A percentile compares a stretch with the other conserved stretches of the same genome.
phyloP scores from a whole-genome alignment of 129 eudicot species.

The Silybum marianum region DNA sequence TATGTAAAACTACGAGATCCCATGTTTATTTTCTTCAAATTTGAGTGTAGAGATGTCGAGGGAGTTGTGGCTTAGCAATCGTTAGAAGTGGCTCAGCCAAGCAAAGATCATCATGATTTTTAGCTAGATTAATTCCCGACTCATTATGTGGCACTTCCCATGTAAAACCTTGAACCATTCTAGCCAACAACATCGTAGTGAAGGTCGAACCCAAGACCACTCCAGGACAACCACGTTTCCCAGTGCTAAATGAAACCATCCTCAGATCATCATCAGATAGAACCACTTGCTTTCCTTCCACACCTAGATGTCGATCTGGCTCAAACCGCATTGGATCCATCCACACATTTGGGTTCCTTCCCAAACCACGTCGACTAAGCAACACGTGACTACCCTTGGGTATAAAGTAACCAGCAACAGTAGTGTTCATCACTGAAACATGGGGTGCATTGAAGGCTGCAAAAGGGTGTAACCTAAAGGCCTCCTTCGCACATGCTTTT shows the following conservation, averaged over 20 bases:
- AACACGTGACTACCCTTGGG: conserved; percentile 37
- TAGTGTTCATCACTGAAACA: conserved; percentile 14
- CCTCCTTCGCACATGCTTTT: conserved; percentile 30
- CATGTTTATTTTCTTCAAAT: not conserved
- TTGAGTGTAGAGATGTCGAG: not conserved
- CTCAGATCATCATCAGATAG: conserved; percentile 20
- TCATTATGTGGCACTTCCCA: not conserved
- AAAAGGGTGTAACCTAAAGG: conserved; percentile 29
- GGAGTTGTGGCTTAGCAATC: conserved; percentile 8
- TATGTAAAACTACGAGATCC: not conserved
- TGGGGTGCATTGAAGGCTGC: conserved; percentile 25
- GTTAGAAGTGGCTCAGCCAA: conserved; percentile 1
- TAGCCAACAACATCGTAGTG: not conserved
- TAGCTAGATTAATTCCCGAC: not conserved
- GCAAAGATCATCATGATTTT: not conserved
- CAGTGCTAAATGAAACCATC: conserved; percentile 32
- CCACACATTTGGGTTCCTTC: conserved; percentile 33
- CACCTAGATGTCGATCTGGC: conserved; percentile 32
- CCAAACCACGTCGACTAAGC: conserved; percentile 17
- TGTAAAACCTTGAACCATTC: not conserved
- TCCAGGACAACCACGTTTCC: conserved; percentile 32
- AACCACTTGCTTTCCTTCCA: conserved; percentile 18
- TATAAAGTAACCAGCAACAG: conserved; percentile 25
- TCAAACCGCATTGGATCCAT: conserved; percentile 23
- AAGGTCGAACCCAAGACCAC: conserved; percentile 19